phyloP scores from a whole-genome alignment of 371 early-diverging fungal genomes.

The Mortierella sp. region DNA sequence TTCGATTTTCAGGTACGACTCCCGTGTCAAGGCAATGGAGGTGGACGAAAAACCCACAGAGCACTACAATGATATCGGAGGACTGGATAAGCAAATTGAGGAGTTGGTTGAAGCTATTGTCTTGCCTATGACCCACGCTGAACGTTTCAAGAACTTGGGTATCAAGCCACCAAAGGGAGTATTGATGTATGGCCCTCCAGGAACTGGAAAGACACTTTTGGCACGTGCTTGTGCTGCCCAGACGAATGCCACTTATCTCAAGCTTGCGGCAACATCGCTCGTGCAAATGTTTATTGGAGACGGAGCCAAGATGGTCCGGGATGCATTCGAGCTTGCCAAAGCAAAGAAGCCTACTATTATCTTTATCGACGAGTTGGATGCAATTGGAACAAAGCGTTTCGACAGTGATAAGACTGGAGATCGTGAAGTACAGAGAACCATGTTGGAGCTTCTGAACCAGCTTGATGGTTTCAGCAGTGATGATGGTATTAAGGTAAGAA shows the following conservation, averaged over 20 bases:
- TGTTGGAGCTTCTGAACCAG: conserved; percentile 99
- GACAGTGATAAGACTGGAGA: conserved; percentile 99
- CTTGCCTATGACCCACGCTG: conserved; percentile 98
- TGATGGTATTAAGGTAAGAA: conserved; percentile 93
- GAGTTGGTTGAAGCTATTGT: conserved; percentile 99
- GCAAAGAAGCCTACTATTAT: conserved; percentile 99
- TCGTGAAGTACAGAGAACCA: conserved; percentile 99
- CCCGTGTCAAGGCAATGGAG: conserved; percentile 99
- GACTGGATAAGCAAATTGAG: conserved; percentile 99
- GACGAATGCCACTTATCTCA: conserved; percentile 96
- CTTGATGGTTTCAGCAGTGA: conserved; percentile 99
- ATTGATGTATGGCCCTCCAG: conserved; percentile 99
- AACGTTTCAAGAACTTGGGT: conserved; percentile 96
- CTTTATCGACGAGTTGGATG: conserved; percentile 99
- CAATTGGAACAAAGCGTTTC: conserved; percentile 99
- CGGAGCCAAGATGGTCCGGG: conserved; percentile 98
- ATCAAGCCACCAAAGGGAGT: conserved; percentile 99
- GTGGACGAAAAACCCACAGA: conserved; percentile 99
- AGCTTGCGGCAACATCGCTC: conserved; percentile 98
- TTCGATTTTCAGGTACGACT: conserved; percentile 84
- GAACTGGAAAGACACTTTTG: conserved; percentile 96
- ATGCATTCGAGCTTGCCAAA: conserved; percentile 98
- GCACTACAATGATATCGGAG: conserved; percentile 99
- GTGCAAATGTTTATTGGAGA: conserved; percentile 99
- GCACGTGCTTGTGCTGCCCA: conserved; percentile 99